Evolutionary conservation across 257 asterid species (phyloP), one percentile per base, ranked within the genome.

Genomic region (Solanum pinnatisectum): DNA sequence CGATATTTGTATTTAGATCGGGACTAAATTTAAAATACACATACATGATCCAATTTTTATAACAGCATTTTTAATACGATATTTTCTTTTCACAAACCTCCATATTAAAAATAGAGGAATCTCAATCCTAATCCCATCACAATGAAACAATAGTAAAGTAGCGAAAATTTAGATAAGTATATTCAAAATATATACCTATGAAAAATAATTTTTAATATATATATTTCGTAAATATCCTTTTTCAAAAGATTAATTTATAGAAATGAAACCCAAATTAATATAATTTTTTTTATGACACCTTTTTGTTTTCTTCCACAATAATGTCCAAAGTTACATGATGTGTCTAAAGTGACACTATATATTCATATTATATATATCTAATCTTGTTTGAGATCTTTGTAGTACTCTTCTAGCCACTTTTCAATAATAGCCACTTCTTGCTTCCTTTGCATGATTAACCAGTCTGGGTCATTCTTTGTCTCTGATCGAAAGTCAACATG

Each of bases 401-500:
- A 90, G 87, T 95, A 95, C 84, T 93, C 92, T 30, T 90, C 84
- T 85, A 94, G 90, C 98, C 98, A 95, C 67, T 91, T 91, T 4
- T 84, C 87, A 33, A 95, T 90, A 27, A 95, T 95, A 86, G 89
- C 91, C 56, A 94, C 89, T 90, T 94, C 96, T 90, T 91, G 93
- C 84, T 88, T 88, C 87, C 95, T 95, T 82, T 91, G 98, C 36
- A 91, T 56, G 46, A 92, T 88, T 6, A 95, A 92, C 97, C 98
- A 95, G 3, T 91, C 91, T 1, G 96, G 98, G 87, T 95, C 98
- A 39, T 40, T 83, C 65, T 46, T 87, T 11, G 95, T 92, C 35
- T 95, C 93, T 2, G 89, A 70, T 13, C 98, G 92, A 88, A 95
- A 88, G 90, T 95, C 97, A 44, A 93, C 92, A 90, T 95, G 98